Percentiles rank a stretch among this genome's conserved stretches.
phyloP scores from a whole-genome alignment of 345 rosid genomes.

The Pistacia atlantica region DNA sequence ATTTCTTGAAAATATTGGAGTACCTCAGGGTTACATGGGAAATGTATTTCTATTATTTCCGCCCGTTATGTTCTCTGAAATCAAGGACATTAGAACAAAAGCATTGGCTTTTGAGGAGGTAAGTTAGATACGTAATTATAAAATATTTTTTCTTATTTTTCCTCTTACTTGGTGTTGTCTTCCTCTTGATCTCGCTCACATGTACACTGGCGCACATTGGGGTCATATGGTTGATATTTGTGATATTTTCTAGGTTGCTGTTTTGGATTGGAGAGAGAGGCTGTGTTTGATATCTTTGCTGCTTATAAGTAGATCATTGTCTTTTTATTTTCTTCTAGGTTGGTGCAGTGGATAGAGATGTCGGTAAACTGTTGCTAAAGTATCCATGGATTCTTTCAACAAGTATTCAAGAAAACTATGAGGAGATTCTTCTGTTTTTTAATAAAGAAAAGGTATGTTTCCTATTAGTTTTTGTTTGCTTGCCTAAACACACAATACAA shows the following conservation, averaged over 20 bases:
- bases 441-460: constrained; percentile 66
- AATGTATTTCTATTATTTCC: constrained; percentile 71
- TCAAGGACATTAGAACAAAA: constrained; percentile 47
- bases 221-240: neutral
- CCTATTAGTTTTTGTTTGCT: neutral
- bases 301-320: constrained; percentile 26
- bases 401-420: too few relatives aligned
- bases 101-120: constrained; percentile 58
- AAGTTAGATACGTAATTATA: neutral
- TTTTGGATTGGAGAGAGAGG: neutral
- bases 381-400: too few relatives aligned
- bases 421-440: too few relatives aligned
- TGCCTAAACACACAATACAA: neutral
- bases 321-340: too few relatives aligned
- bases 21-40: constrained; percentile 42
- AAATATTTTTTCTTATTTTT: neutral
- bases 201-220: too few relatives aligned
- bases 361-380: too few relatives aligned
- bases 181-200: neutral
- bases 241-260: constrained; percentile 35
- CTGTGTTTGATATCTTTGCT: constrained; percentile 7
- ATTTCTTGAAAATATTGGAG: constrained; percentile 56
- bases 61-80: constrained; percentile 47
- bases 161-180: neutral
- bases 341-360: too few relatives aligned